Conservation (phyloP, 768 basidiomycete genomes). For the Tylopilus rubrobrunneus region DNA sequence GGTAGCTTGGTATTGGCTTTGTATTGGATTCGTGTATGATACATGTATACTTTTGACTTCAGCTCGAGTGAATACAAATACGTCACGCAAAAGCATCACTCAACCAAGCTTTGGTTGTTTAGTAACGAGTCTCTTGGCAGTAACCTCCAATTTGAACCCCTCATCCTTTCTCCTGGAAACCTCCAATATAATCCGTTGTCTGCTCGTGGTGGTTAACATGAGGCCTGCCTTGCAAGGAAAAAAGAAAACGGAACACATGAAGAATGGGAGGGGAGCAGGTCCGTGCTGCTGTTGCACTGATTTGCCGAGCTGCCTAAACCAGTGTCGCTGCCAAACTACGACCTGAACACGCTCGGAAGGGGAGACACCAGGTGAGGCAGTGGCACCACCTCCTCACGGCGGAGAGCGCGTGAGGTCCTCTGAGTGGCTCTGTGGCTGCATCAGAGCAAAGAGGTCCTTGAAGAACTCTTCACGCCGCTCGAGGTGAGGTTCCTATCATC, state of each 20-base stretch:
- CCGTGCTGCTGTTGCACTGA: background rate
- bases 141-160: conserved; percentile 41
- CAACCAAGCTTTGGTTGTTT: conserved; percentile 41
- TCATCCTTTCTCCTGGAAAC: conserved; percentile 49
- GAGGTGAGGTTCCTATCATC: conserved; percentile 69
- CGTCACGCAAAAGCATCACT: background rate
- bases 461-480: conserved; percentile 65
- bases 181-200: conserved; percentile 54
- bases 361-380: background rate
- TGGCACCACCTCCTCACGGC: conserved; percentile 35
- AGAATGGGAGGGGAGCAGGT: conserved; percentile 31
- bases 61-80: too few relatives aligned
- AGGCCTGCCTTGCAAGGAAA: conserved; percentile 38
- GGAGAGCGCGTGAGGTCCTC: conserved; percentile 62
- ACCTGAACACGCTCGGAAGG: conserved; percentile 1
- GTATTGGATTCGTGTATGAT: too few relatives aligned
- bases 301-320: conserved; percentile 5
- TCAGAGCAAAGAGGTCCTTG: conserved; percentile 74
- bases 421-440: conserved; percentile 68
- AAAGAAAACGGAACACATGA: conserved; percentile 37
- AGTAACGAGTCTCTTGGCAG: conserved; percentile 52
- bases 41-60: too few relatives aligned
- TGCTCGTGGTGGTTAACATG: conserved; percentile 28
- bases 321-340: background rate
- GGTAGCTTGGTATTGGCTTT: too few relatives aligned